phyloP scores from a whole-genome alignment of 2,329 filamentous ascomycete genomes.

The Penicillium sp. region DNA sequence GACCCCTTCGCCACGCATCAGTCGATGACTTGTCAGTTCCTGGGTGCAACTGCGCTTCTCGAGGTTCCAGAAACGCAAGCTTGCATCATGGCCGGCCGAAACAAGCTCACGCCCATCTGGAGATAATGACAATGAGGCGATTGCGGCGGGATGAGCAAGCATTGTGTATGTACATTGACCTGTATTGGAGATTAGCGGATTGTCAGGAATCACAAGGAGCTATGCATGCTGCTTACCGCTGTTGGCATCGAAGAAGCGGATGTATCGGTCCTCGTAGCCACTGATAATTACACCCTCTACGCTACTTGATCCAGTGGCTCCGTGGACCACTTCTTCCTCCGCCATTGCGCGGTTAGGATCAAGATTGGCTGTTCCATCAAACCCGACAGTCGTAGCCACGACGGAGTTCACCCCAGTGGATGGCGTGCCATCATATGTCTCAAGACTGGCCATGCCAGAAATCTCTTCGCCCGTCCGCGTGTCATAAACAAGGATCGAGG shows the following conservation, averaged over 20 bases:
- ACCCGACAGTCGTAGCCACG: conserved; percentile 78
- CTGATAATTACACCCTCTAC: conserved; percentile 94
- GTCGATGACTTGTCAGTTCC: conserved; percentile 86
- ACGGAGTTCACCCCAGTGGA: conserved; percentile 86
- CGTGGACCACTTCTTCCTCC: conserved; percentile 72
- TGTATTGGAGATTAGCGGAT: conserved; percentile 42
- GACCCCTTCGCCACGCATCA: conserved; percentile 95
- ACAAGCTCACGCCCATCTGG: conserved; percentile 93
- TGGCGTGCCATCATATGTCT: conserved; percentile 86
- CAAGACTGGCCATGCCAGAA: conserved; percentile 85
- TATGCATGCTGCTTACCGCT: conserved; percentile 68
- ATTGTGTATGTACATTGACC: conserved; percentile 99
- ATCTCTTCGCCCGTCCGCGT: conserved; percentile 89
- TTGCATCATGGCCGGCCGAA: conserved; percentile 92
- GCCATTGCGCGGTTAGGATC: conserved; percentile 63
- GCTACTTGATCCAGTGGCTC: conserved; percentile 78
- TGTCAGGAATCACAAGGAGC: not conserved
- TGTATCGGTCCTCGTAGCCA: conserved; percentile 93
- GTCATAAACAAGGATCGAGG: conserved; percentile 87
- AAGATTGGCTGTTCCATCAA: conserved; percentile 63
- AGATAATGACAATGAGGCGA: conserved; percentile 86
- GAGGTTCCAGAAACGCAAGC: conserved; percentile 92
- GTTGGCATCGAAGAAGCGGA: conserved; percentile 97
- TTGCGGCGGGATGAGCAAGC: conserved; percentile 91
- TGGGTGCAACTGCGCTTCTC: conserved; percentile 95